Base-by-base conservation (phyloP, 371 early-diverging fungal species). In the Mucor mucedo region DNA sequence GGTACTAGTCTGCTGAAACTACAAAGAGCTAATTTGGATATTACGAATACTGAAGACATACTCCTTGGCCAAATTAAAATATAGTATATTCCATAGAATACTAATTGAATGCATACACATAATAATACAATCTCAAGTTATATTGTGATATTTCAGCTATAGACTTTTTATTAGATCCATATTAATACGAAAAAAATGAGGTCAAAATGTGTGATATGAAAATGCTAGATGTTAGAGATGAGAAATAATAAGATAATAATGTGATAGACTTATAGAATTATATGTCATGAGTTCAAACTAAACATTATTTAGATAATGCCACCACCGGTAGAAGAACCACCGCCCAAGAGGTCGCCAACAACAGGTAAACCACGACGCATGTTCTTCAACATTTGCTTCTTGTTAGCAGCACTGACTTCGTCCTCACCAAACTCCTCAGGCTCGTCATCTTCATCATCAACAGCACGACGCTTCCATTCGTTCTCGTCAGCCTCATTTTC, bases 371-470 rank as follows among this genome's bases (percentile, higher is more conserved):
- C 47, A 47, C 47, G 47, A 27, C 47, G 47, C 47, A 47, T 47
- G 21, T 47, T 50, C 16, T 33, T 55, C 42, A 42, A 41, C 42
- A 42, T 21, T n/a, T 28, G 40, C 55, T 9, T 55, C 13, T 14
- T 55, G 41, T 35, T 32, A n/a, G 38, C 47, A 21, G 39, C 55
- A 5, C 39, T 39, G 7, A 39, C 42, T 13, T 55, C 55, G 8
- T 55, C 55, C 10, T 55, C 55, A 38, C 28, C 55, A 11, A 21
- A n/a, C 13, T 55, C 55, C 9, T 53, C 33, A 21, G 14, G 21
- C 40, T n/a, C 35, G 21, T 32, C n/a, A 21, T 9, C 29, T 13
- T 42, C 52, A 10, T 13, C 49, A 14, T 27, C 32, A 29, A 13
- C 6, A 21, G 35, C 13, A 13, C 40, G 29, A 14, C 47, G 47